Base-by-base conservation (phyloP, 148 eudicot species). In the Rhododendron ferrugineum region DNA sequence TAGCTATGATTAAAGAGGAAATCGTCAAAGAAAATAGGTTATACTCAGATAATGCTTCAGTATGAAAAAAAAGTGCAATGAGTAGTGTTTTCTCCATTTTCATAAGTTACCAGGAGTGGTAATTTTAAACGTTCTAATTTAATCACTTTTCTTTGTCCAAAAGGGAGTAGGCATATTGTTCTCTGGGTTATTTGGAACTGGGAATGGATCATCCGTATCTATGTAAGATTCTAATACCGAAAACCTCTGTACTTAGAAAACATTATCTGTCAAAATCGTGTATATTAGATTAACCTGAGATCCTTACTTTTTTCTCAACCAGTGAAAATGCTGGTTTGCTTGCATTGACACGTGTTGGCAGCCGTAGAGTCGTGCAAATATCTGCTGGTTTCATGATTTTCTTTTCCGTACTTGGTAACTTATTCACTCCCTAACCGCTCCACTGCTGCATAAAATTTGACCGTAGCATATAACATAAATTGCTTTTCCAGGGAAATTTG, bases 251-350 rank as follows among this genome's bases (percentile, higher is more conserved):
- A 18, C n/a, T 15, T 54, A 5, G 8, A 76, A 66, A 74, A 74
- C 76, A 36, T 50, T 15, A n/a, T 52, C 34, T 15, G 42, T 47
- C 32, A 70, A 30, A 70, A 30, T 30, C 7, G 2, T 3, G 62
- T 4, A 11, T 42, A 20, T 3, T 20, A 56, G 47, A 80, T 18
- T 80, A 32, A 56, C n/a, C 10, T 36, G 26, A 15, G 81, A 66
- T 1, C 1, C 14, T 74, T 79, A 44, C 34, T 3, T 49, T 22
- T n/a, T 84, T 30, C 32, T 42, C 60, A 66, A 83, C 58, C 90
- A 96, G 99, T 82, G 98, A 96, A 86, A 96, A 96, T 90, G 99
- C 98, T 47, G 99, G 99, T 88, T 89, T 96, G 88, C 92, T 96
- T 22, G 99, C 93, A 0, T 64, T 96, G 85, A 96, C 98, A 54